Evolutionary conservation across 1,139 yeast species (phyloP).

Genomic region (Pichia sp.): DNA sequence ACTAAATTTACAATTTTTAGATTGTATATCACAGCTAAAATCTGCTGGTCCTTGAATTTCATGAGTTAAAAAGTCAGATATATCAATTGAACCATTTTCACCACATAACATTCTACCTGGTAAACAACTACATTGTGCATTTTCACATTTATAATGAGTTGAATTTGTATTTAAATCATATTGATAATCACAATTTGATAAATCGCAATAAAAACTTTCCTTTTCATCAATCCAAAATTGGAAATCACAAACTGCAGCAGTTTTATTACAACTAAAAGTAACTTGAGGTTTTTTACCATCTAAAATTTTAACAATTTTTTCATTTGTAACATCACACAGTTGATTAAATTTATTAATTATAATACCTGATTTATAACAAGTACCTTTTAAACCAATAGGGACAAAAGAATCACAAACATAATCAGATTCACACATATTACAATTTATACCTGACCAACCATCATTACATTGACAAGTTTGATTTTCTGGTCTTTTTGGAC

Average conservation of each 20-base stretch:
- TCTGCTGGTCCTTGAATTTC: slow-evolving; percentile 93
- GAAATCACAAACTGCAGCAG: slow-evolving; percentile 66
- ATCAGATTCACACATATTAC: slow-evolving; percentile 74
- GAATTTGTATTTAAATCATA: slow-evolving; percentile 58
- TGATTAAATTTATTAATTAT: slow-evolving; percentile 77
- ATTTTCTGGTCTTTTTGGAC: slow-evolving; percentile 53
- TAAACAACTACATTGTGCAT: slow-evolving; percentile 75
- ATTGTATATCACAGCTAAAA: slow-evolving; percentile 65
- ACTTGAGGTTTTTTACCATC: slow-evolving; percentile 85
- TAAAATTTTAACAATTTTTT: slow-evolving; percentile 73
- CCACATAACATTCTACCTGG: slow-evolving; percentile 96
- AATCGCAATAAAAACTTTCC: slow-evolving; percentile 87
- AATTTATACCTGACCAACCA: slow-evolving; percentile 94
- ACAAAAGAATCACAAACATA: slow-evolving; percentile 75
- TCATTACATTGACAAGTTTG: slow-evolving; percentile 62
- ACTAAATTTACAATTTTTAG: slow-evolving; percentile 65
- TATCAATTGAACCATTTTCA: slow-evolving; percentile 86
- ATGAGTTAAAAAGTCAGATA: slow-evolving; percentile 84
- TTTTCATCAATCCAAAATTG: slow-evolving; percentile 93
- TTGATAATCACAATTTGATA: slow-evolving; percentile 62
- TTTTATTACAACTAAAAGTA: slow-evolving; percentile 78
- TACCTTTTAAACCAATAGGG: slow-evolving; percentile 84
- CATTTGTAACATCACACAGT: slow-evolving; percentile 91
- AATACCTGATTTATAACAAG: slow-evolving; percentile 86
- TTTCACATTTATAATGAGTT: slow-evolving; percentile 73